Evolutionary conservation across 306 rosid species (phyloP), one percentile per base, ranked within the genome.

Genomic region (Lablab purpureus): DNA sequence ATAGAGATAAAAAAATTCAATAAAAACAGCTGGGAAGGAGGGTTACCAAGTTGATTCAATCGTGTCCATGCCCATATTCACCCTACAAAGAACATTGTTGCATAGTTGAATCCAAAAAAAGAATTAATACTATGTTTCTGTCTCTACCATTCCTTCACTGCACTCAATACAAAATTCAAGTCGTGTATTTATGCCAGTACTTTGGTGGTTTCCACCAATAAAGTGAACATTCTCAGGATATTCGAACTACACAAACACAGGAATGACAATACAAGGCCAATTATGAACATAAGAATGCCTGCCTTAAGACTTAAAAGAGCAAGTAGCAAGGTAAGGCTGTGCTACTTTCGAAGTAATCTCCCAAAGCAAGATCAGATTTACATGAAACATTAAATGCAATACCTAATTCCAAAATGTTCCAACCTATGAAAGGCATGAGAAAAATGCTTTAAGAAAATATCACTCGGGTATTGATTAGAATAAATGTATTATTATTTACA

Each of bases 41-140:
- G 88, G 90, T 95, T 91, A 86, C 91, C 92, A 81, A 92, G 97
- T 87, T 95, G 99, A 87, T 95, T 95, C 87, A 92, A 92, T 65
- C 99, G 90, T 12, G 97, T 95, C 99, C 99, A 95, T 32, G 97
- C 99, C 98, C 98, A 95, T 85, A 95, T 91, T 95, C 99, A 47
- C 99, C 99, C 97, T 94, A 76, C 75, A 77, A n/a, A 77, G 73
- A 71, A 58, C 85, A 83, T 49, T 60, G 72, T 87, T 60, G 66
- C 73, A 71, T 64, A 77, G 55, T 76, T 46, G 59, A 71, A 73
- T 74, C 30, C 34, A 78, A 77, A 63, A 49, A 83, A 28, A 37
- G 51, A 87, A 76, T 62, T 67, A 51, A 30, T 45, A 68, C 73
- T 52, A 51, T 40, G 80, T 67, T 82, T 55, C 36, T 12, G 76